phyloP scores from a whole-genome alignment of 441 rosid species.

The Omphalea diandra region DNA sequence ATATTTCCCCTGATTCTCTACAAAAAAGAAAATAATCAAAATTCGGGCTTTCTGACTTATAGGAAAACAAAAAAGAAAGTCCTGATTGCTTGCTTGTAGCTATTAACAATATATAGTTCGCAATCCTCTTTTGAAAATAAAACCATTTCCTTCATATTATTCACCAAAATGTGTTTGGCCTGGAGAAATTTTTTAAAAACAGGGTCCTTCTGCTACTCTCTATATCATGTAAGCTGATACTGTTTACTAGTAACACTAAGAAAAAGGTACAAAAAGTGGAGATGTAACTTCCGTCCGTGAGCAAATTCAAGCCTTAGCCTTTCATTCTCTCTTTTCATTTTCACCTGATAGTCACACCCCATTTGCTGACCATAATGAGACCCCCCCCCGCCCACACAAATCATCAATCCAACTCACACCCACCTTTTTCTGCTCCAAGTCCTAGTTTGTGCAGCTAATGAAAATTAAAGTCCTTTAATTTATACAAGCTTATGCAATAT shows the following conservation, averaged over 20 bases:
- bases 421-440: constrained; percentile 29
- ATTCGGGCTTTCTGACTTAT: too few relatives aligned
- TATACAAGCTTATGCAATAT: too few relatives aligned
- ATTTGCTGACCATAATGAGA: constrained; percentile 28
- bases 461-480: too few relatives aligned
- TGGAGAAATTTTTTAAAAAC: neutral
- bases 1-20: too few relatives aligned
- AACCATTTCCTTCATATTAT: constrained; percentile 5
- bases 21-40: too few relatives aligned
- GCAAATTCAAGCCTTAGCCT: constrained; percentile 20
- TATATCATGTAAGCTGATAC: neutral
- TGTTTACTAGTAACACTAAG: constrained; percentile 16
- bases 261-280: constrained; percentile 16
- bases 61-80: constrained; percentile 30
- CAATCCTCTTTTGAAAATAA: too few relatives aligned
- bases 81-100: constrained; percentile 13
- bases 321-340: constrained; percentile 37
- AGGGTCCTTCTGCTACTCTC: neutral
- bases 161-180: neutral
- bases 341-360: too few relatives aligned
- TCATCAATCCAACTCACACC: constrained; percentile 27
- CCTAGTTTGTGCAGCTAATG: too few relatives aligned
- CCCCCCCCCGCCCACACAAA: constrained; percentile 7
- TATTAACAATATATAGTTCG: constrained; percentile 4
- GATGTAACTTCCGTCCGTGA: constrained; percentile 21